Base-by-base conservation (phyloP, 176 grass and related monocot species). In the Carex littledalei region DNA sequence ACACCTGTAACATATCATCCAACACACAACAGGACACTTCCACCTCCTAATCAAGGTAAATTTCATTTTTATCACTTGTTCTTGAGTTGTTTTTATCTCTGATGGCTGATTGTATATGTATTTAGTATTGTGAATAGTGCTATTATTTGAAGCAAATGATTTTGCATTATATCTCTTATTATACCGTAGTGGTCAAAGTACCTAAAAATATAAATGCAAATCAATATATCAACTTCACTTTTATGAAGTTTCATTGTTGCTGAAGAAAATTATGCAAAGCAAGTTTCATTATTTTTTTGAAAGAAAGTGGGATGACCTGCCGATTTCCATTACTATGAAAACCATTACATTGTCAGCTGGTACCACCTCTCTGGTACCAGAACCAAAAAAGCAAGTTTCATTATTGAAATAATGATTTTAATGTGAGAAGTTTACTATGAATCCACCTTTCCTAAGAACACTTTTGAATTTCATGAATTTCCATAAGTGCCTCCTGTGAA, bases 131-230 rank as follows among this genome's bases (percentile, higher is more conserved):
- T 31, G 87, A 98, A 98, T 86, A 98, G 81, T 34, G 93, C 93
- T 58, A 98, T 86, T 88, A 98, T 95, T 78, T 98, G 95, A 85
- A 95, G 89, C 73, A 98, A 89, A 94, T 98, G 96, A 76, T 93
- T 98, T 84, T 98, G 96, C 96, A 95, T 98, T 67, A 98, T 98
- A 88, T 98, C 96, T 88, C 96, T 88, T 87, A 95, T 98, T 80
- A 98, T 94, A 63, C 96, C 91, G 18, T 95, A 98, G 61, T 91
- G 85, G 85, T 98, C 93, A 61, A 98, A 98, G 84, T 98, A 98
- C 88, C 95, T 98, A 89, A 54, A 61, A 71, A 63, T 59, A 56
- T 76, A 90, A 81, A 61, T 6, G 83, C 6, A 84, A 81, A 83
- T 45, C 37, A 67, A 63, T 4, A 66, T 9, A 41, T 83, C 41